Evolutionary conservation across 257 asterid genomes (phyloP), one percentile per base, ranked within the genome.

Genomic region (Henckelia pumila): DNA sequence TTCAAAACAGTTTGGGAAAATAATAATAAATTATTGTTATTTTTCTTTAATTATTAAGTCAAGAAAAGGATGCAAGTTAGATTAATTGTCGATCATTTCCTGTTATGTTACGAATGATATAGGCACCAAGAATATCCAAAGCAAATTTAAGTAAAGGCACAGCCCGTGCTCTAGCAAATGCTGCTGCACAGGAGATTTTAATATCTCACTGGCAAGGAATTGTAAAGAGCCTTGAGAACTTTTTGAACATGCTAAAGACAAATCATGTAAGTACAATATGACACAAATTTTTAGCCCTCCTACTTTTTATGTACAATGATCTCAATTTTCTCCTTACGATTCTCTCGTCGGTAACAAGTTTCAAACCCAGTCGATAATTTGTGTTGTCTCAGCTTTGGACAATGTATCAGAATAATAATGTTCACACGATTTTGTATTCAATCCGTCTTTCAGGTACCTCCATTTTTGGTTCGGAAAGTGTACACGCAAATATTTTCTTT

Each of bases 151-250:
- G 84, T 47, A 94, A 91, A 83, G 99, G 97, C 57, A 74, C 95
- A 64, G 95, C 97, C 8, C 96, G 97, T 16, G 66, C 86, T 70
- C 83, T 85, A 70, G 97, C 95, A 64, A 91, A 84, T 83, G 95
- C 96, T 56, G 93, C 91, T 63, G 95, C 91, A 59, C 99, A 94
- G 82, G 97, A 94, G 73, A 87, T 87, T 76, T 80, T 94, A 75
- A 83, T 91, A 70, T 90, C 96, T 64, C 99, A 94, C 75, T 94
- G 99, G 97, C 99, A 94, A 83, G 96, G 95, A 76, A 90, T 90
- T 40, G 96, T 86, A 20, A 87, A 79, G 76, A 83, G 91, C 79
- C 89, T 94, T 2, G 82, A 73, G 26, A 82, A 76, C 74, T 93
- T 87, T 71, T 74, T 88, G 71, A 84, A 82, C 74, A 72, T 81